Evolutionary conservation across 2,329 filamentous ascomycete species (phyloP), one percentile per base, ranked within the genome.

Genomic region (Beauveria caledonica): DNA sequence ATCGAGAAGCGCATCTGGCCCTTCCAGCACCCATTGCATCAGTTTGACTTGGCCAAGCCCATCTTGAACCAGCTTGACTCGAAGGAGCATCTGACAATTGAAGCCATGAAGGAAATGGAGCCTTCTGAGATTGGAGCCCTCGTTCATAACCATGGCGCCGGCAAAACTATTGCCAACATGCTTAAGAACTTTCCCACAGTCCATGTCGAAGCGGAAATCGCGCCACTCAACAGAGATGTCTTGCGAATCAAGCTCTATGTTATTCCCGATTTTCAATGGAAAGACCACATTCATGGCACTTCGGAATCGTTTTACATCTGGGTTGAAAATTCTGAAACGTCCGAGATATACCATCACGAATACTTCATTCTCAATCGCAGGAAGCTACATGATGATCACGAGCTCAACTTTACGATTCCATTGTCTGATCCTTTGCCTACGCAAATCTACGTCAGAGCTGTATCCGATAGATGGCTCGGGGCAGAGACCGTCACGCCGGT

Each of bases 231-330:
- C 69, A 84, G 94, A 51, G 92, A 99, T 69, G 93, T 99, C 0
- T 78, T 99, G 63, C 86, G 93, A n/a, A 92, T 99, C 68, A 88
- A 89, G 69, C 83, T 99, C 0, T 90, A 81, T 66, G 81, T 99
- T 19, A 90, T 87, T 1, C 91, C 94, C 0, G 92, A 97, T 56
- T 99, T 99, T 70, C 80, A 80, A 42, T 99, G 94, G 94, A 96
- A 96, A 67, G 93, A 97, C 66, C 86, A 89, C 51, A 84, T 96
- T 62, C 92, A 99, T 69, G 95, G 95, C 19, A 91, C 87, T 3
- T 97, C 93, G 0, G 94, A 99, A 69, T 93, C 93, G 4, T 99
- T 95, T 76, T 99, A 95, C 83, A 88, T 99, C 61, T 99, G 94
- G 95, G 93, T 99, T 3, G 94, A 99, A 73, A 96, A 97, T 71